Conservation (phyloP, 176 grass and related monocot genomes). For the Oryza punctata region DNA sequence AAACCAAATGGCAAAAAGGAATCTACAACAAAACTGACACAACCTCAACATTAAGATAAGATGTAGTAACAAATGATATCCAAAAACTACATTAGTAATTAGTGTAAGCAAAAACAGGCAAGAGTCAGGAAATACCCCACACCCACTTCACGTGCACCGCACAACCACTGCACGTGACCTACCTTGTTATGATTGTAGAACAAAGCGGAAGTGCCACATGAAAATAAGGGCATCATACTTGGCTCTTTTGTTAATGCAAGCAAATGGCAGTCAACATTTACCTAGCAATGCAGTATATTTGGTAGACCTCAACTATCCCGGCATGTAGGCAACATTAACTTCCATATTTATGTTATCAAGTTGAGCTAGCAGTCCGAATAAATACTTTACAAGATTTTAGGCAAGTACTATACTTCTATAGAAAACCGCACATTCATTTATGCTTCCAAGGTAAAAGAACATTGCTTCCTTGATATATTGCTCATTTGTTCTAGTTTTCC, state of each 20-base stretch:
- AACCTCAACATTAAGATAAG: neutral
- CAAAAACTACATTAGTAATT: conserved; percentile 25
- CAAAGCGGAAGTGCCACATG: neutral
- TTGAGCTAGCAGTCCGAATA: neutral
- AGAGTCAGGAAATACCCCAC: neutral
- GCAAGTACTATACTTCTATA: neutral
- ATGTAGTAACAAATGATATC: conserved; percentile 14
- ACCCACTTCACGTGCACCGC: too few species aligned
- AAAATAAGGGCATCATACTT: neutral
- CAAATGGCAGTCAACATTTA: neutral
- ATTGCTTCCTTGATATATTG: neutral
- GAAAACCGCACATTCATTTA: neutral
- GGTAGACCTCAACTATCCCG: neutral
- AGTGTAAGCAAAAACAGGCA: neutral
- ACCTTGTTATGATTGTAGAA: neutral
- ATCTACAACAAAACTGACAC: neutral
- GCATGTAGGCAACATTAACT: neutral
- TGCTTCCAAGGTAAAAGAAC: neutral
- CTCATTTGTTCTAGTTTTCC: neutral
- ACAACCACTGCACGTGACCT: neutral
- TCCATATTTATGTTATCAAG: neutral
- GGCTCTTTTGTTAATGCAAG: neutral
- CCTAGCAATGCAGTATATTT: neutral
- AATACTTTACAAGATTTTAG: neutral
- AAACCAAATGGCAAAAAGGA: conserved; percentile 9